Evolutionary conservation across 805 yeast species (phyloP).

Genomic region (Ogataea philodendri): DNA sequence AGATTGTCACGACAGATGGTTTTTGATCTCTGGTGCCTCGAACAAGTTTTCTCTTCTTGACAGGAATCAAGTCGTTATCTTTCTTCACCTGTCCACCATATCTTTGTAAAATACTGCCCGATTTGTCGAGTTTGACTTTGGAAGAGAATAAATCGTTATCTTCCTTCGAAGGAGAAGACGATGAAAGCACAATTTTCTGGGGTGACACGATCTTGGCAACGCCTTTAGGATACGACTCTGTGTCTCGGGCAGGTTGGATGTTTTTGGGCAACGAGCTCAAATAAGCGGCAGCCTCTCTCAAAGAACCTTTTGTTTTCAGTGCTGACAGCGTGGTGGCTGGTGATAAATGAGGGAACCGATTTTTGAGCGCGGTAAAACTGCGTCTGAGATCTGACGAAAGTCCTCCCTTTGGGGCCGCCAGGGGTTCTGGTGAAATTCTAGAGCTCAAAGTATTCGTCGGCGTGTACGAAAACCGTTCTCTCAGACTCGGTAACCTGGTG

Average conservation of each 20-base stretch:
- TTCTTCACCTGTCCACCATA: slow-evolving; percentile 17
- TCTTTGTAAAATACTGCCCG: slow-evolving; percentile 25
- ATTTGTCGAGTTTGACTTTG: slow-evolving; percentile 25
- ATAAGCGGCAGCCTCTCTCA: slow-evolving; percentile 33
- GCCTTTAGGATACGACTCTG: slow-evolving; percentile 14
- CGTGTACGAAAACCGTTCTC: slow-evolving; percentile 43
- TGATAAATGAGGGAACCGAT: slow-evolving; percentile 33
- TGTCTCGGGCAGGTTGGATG: slow-evolving; percentile 2
- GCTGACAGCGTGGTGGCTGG: slow-evolving; percentile 32
- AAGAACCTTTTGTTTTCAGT: slow-evolving; percentile 30
- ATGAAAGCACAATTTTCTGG: slow-evolving; percentile 17
- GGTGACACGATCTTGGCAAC: slow-evolving; percentile 15
- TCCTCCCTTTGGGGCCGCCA: slow-evolving; percentile 16
- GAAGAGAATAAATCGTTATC: slow-evolving; percentile 29
- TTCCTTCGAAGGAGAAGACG: slow-evolving; percentile 19
- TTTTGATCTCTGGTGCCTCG: slow-evolving; percentile 24
- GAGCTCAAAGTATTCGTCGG: slow-evolving; percentile 14
- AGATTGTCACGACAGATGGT: slow-evolving; percentile 22
- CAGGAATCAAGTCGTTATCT: slow-evolving; percentile 18
- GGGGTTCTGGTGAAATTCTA: slow-evolving; percentile 6
- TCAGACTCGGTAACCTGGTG: slow-evolving; percentile 33
- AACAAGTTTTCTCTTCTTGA: slow-evolving; percentile 28
- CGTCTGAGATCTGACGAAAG: slow-evolving; percentile 27
- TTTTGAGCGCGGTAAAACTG: slow-evolving; percentile 32
- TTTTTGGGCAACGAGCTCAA: slow-evolving; percentile 26